Evolutionary conservation across 2,329 filamentous ascomycete species (phyloP).

Genomic region (Orbilia quercus): DNA sequence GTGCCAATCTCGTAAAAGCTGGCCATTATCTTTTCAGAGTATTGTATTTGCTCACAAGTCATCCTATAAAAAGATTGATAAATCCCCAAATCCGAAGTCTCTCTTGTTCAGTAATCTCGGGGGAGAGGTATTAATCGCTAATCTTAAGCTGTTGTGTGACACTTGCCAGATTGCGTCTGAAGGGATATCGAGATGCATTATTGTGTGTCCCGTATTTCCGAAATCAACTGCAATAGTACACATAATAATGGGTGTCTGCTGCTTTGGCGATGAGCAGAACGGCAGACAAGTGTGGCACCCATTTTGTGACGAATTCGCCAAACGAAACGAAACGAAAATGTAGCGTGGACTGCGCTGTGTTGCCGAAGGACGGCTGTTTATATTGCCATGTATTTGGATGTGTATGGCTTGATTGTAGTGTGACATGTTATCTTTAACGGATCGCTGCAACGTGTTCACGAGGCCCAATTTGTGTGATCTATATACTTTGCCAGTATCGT

Average conservation of each 20-base stretch:
- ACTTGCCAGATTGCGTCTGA: slow-evolving; percentile 28
- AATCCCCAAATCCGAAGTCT: slow-evolving; percentile 2
- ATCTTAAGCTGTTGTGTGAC: slow-evolving; percentile 50
- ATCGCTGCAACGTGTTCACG: too few species aligned
- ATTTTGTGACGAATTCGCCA: background rate
- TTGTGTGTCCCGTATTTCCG: slow-evolving; percentile 17
- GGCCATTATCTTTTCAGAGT: too few species aligned
- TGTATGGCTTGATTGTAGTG: too few species aligned
- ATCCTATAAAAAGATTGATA: slow-evolving; percentile 26
- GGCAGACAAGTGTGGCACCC: slow-evolving; percentile 44
- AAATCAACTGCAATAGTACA: slow-evolving; percentile 22
- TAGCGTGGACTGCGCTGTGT: background rate
- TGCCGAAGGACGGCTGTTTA: background rate
- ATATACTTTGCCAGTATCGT: too few species aligned
- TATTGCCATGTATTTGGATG: background rate
- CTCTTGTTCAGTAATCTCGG: slow-evolving; percentile 35
- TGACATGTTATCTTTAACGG: too few species aligned
- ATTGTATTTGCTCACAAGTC: slow-evolving; percentile 7
- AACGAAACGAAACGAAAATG: slow-evolving; percentile 1
- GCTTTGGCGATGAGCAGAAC: slow-evolving; percentile 26
- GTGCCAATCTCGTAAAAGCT: too few species aligned
- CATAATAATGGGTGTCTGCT: slow-evolving; percentile 2
- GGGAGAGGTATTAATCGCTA: slow-evolving; percentile 33
- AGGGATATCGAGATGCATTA: slow-evolving; percentile 20
- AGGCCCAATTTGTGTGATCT: too few species aligned